Evolutionary conservation across 2,329 filamentous ascomycete genomes (phyloP).

Genomic region (Epichloe gansuensis): DNA sequence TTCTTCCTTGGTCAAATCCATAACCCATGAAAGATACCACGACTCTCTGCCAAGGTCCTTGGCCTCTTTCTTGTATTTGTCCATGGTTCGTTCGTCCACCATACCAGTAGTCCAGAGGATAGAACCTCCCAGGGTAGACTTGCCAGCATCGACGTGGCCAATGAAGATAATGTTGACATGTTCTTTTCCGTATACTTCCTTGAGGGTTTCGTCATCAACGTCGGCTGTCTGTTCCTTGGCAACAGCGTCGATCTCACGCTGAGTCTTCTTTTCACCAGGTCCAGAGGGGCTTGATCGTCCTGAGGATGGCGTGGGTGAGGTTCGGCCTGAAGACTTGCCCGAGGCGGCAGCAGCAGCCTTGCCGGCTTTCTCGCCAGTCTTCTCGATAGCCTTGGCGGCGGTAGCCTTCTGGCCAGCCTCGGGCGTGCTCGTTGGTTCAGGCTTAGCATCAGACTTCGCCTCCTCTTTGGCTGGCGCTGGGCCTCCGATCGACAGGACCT

Average conservation of each 20-base stretch:
- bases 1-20: constrained; percentile 95
- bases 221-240: constrained; percentile 69
- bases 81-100: constrained; percentile 98
- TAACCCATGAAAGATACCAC: constrained; percentile 97
- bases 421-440: constrained; percentile 35
- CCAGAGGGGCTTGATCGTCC: constrained; percentile 68
- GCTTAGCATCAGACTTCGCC: constrained; percentile 37
- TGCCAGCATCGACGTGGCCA: constrained; percentile 95
- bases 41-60: constrained; percentile 94
- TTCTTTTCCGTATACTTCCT: constrained; percentile 93
- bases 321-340: constrained; percentile 48
- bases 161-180: constrained; percentile 94
- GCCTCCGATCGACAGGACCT: constrained; percentile 32
- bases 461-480: constrained; percentile 22
- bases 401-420: constrained; percentile 73
- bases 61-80: constrained; percentile 94
- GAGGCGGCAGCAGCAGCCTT: constrained; percentile 22
- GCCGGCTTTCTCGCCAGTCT: constrained; percentile 56
- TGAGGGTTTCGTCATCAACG: constrained; percentile 59
- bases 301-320: constrained; percentile 70
- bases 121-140: constrained; percentile 87
- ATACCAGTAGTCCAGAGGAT: constrained; percentile 92
- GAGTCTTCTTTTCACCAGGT: constrained; percentile 35
- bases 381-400: constrained; percentile 82
- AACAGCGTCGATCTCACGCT: constrained; percentile 68